Percentiles rank a stretch among this genome's conserved stretches.
These are phyloP conservation scores for Cornus suecica DNA, from an alignment of 148 eudicot species.

Conservation along the genomic window DNA sequence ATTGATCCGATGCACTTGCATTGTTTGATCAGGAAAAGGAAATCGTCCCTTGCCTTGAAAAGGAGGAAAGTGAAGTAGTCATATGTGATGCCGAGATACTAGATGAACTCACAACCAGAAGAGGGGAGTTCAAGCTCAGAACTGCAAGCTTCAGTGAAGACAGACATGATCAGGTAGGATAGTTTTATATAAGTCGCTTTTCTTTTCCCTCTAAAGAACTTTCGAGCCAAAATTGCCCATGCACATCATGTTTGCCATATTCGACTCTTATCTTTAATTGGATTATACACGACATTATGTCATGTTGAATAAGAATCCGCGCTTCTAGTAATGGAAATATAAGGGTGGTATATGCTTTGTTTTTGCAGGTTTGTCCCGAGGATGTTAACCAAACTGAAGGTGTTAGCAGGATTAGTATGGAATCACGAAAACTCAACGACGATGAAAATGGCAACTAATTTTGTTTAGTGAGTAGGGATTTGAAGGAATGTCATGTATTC, in stretches of 20 bases:
- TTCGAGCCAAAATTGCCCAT: not conserved
- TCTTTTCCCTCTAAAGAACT: not conserved
- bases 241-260: not conserved
- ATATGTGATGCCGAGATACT: slow-evolving; percentile 34
- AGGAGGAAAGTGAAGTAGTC: slow-evolving; percentile 16
- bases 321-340: not conserved
- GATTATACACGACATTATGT: too few relatives aligned
- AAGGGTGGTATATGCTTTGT: not conserved
- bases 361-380: not conserved
- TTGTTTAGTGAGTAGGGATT: not conserved
- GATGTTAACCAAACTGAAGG: not conserved
- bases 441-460: not conserved
- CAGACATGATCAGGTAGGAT: slow-evolving; percentile 17
- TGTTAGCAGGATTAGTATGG: not conserved
- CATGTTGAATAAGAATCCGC: too few relatives aligned
- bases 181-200: not conserved
- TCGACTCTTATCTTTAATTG: not conserved
- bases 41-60: not conserved
- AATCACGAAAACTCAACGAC: not conserved
- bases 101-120: slow-evolving; percentile 34
- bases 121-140: slow-evolving; percentile 33
- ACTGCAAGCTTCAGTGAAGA: slow-evolving; percentile 22
- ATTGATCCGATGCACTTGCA: not conserved
- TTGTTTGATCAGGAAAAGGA: slow-evolving; percentile 21
- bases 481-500: not conserved